A percentile compares a stretch with the other conserved stretches of the same genome.
These are phyloP conservation scores for Trebouxia sp. DNA, from an alignment of 139 green algal species.

Conservation along the genomic window DNA sequence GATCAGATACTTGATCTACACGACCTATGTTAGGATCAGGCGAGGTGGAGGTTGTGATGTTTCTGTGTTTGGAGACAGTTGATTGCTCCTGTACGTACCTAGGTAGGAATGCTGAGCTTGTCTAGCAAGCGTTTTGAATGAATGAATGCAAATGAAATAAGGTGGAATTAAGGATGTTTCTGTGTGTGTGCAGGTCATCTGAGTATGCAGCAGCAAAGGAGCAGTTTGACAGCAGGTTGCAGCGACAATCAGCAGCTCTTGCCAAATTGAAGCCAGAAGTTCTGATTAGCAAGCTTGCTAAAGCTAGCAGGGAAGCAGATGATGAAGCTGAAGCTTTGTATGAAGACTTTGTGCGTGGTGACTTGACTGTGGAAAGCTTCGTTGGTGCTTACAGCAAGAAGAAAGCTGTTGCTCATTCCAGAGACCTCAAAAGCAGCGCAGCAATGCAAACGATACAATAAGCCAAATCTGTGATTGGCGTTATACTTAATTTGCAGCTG, in stretches of 20 bases:
- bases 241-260: conserved; percentile 3
- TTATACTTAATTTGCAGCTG: too few relatives aligned
- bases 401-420: not conserved
- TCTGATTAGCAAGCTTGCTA: conserved; percentile 20
- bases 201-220: conserved; percentile 25
- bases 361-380: not conserved
- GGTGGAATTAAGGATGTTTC: too few relatives aligned
- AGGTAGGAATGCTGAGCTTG: too few relatives aligned
- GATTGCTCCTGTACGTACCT: too few relatives aligned
- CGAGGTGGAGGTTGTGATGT: too few relatives aligned
- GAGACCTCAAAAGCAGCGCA: conserved; percentile 14
- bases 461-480: too few relatives aligned
- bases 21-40: too few relatives aligned
- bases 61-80: too few relatives aligned
- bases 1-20: too few relatives aligned
- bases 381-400: conserved; percentile 10
- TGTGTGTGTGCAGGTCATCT: not conserved
- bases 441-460: not conserved
- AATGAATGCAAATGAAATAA: too few relatives aligned
- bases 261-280: conserved; percentile 14
- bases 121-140: too few relatives aligned
- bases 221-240: conserved; percentile 7
- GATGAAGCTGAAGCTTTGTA: conserved; percentile 3
- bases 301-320: conserved; percentile 6
- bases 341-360: not conserved